Base-by-base conservation (phyloP, 768 basidiomycete genomes). In the Leccinum imitatum region DNA sequence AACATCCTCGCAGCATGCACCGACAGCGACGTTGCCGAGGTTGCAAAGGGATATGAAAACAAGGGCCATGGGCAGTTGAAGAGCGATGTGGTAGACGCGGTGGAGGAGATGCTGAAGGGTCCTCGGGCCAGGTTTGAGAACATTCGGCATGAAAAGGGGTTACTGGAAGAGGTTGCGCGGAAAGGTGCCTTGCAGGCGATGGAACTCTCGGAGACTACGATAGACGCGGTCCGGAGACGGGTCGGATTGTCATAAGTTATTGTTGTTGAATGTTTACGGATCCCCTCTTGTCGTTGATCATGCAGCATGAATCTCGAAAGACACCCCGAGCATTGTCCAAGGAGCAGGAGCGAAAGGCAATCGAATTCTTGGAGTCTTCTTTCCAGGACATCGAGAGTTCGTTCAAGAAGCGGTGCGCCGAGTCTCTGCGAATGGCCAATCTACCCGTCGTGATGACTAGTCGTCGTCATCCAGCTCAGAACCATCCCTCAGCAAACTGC, bases 361-460 rank as follows among this genome's bases (percentile, higher is more conserved):
- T 86, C 7, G 82, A 83, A 21, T 88, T 84, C 66, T 75, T 92
- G 6, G 90, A 92, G 53, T 83, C 82, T 19, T 70, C 78, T 57
- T 85, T 91, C 63, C 75, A 90, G 21, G 80, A 86, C 15, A 74
- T 90, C 27, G 88, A 82, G n/a, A 76, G 87, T 19, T 82, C 83
- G 30, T 89, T 79, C 75, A 91, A 87, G 74, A 92, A 90, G 75
- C 84, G 91, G 90, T 90, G 59, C 46, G 84, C 73, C 33, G n/a
- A 15, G 19, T 23, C 21, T 58, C 54, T 41, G 30, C 9, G 19
- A 31, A 37, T 51, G 19, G 37, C 27, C 17, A 39, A 47, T 7
- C 6, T 57, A 23, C 25, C 33, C 33, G n/a, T n/a, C n/a, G n/a
- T n/a, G n/a, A n/a, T n/a, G n/a, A n/a, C n/a, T n/a, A n/a, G n/a